Evolutionary conservation across 352 stramenopile species (phyloP).

Genomic region (Poterioochromonas sp.): DNA sequence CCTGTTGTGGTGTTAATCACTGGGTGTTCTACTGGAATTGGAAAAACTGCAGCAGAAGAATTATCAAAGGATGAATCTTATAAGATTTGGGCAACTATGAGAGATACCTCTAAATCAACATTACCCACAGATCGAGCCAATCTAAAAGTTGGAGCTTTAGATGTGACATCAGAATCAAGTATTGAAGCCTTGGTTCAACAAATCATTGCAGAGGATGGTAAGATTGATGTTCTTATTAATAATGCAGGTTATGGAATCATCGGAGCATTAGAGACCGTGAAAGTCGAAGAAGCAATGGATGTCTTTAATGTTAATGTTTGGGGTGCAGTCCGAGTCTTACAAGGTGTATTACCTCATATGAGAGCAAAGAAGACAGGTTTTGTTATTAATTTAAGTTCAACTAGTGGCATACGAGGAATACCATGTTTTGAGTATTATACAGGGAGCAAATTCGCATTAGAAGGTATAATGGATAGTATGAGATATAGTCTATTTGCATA

Average conservation of each 20-base stretch:
- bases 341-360: conserved; percentile 23
- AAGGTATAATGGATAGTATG: conserved; percentile 19
- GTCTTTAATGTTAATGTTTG: conserved; percentile 29
- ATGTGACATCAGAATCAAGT: conserved; percentile 11
- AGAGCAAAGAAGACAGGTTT: background rate
- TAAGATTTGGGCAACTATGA: conserved; percentile 30
- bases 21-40: conserved; percentile 27
- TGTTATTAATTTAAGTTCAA: conserved; percentile 20
- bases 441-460: conserved; percentile 15
- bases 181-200: background rate
- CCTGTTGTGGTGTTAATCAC: conserved; percentile 28
- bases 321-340: conserved; percentile 14
- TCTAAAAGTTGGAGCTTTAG: background rate
- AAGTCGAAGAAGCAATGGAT: background rate
- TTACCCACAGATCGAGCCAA: background rate
- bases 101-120: background rate
- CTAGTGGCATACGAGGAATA: background rate
- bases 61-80: background rate
- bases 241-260: conserved; percentile 25
- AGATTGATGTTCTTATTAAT: conserved; percentile 25
- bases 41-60: background rate
- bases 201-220: background rate
- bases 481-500: background rate
- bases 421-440: conserved; percentile 19
- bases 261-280: background rate